phyloP scores from a whole-genome alignment of 2,329 filamentous ascomycete species.

The Coniochaeta sp. region DNA sequence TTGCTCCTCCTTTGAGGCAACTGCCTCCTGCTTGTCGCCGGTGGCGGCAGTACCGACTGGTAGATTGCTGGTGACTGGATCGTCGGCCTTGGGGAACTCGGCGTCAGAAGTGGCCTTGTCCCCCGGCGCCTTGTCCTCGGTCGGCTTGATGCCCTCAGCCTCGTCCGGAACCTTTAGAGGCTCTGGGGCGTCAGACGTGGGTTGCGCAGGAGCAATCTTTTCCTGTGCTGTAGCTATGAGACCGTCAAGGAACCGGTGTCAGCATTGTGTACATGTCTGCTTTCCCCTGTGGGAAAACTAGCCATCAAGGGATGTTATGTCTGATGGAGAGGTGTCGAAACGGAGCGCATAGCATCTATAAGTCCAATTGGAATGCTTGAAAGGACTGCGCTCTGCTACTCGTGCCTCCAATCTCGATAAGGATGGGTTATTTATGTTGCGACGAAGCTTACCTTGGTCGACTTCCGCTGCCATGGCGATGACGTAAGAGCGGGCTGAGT shows the following conservation, averaged over 20 bases:
- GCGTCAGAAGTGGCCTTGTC: not conserved
- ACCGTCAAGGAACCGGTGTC: not conserved
- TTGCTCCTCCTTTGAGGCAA: not conserved
- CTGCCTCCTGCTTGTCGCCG: not conserved
- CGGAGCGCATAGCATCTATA: not conserved
- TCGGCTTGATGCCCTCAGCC: not conserved
- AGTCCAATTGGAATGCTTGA: not conserved
- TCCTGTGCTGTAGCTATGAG: not conserved
- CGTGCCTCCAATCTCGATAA: not conserved
- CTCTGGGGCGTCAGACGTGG: constrained; percentile 10
- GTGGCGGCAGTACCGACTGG: not conserved
- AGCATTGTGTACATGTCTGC: not conserved
- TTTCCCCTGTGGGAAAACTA: not conserved
- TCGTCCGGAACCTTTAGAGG: not conserved
- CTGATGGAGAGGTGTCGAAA: not conserved
- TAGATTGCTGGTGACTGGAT: not conserved
- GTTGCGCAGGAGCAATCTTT: not conserved
- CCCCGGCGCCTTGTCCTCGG: not conserved
- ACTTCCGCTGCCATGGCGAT: constrained; percentile 16
- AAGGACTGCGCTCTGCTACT: not conserved
- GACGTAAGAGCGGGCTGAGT: constrained; percentile 12
- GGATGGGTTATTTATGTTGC: not conserved
- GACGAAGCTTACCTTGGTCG: constrained; percentile 14
- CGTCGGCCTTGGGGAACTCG: not conserved
- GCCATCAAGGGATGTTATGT: not conserved